A percentile compares a stretch with the other conserved stretches of the same genome.
Evolutionary conservation across 805 yeast species (phyloP).

Genomic region (Isabelozyma gotoi): DNA sequence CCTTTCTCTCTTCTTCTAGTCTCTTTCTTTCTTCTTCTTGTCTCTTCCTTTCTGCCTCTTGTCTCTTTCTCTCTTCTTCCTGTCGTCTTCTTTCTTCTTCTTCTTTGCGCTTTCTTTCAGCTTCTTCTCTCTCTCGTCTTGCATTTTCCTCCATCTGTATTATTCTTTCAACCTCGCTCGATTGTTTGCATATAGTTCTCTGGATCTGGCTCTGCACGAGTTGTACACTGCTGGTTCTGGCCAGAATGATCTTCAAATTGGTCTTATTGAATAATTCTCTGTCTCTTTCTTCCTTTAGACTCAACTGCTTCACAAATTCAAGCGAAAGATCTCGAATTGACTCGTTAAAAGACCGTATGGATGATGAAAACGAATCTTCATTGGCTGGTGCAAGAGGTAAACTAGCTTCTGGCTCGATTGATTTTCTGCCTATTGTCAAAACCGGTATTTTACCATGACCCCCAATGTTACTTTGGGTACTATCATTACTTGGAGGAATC

Average conservation of each 20-base stretch:
- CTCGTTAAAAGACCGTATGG: background rate
- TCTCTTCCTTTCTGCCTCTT: conserved; percentile 20
- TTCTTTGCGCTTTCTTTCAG: conserved; percentile 8
- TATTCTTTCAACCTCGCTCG: conserved; percentile 13
- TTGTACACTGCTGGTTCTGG: background rate
- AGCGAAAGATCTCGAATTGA: background rate
- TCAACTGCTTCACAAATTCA: background rate
- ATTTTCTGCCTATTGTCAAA: background rate
- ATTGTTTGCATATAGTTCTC: conserved; percentile 11
- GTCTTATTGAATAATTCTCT: background rate
- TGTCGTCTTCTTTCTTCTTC: conserved; percentile 5
- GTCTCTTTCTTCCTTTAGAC: background rate
- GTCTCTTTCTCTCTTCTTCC: conserved; percentile 11
- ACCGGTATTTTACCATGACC: too few species aligned
- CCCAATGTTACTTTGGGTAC: too few species aligned
- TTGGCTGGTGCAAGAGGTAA: too few species aligned
- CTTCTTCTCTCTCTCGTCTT: conserved; percentile 6
- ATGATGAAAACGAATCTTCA: background rate
- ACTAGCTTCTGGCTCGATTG: too few species aligned
- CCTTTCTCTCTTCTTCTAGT: conserved; percentile 1
- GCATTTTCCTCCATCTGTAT: conserved; percentile 13
- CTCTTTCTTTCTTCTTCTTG: conserved; percentile 15
- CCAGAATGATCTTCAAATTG: conserved; percentile 1
- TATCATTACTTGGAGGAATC: too few species aligned
- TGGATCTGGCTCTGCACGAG: background rate